Evolutionary conservation across 176 grass and related monocot genomes (phyloP), one percentile per base, ranked within the genome.

Genomic region (Coix lacrymajobi): DNA sequence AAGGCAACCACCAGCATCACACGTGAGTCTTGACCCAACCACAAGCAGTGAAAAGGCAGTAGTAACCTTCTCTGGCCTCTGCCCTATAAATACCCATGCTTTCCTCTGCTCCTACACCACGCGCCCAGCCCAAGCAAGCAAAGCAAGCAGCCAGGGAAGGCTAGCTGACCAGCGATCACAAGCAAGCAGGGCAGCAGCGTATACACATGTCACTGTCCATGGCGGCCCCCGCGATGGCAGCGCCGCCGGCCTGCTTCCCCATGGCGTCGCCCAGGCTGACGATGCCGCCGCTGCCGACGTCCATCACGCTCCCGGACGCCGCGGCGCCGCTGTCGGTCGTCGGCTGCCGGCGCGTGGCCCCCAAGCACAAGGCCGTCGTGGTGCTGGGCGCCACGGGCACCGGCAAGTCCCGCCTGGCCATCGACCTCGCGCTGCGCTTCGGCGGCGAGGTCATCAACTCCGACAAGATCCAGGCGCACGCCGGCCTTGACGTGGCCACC

Each of bases 371-470:
- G 78, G 93, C 92, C 34, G 87, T 99, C 1, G 85, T 99, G 7
- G 89, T 99, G 3, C 81, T 99, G 51, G 97, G 97, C n/a, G 87
- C 93, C 11, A 99, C 97, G 2, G 97, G 91, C 14, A 94, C 97
- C 17, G 97, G 97, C 17, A 99, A 99, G 74, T 99, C 97, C 1
- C 84, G 92, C 41, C 83, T 99, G 11, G 93, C 97, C 4, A 85
- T 99, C 84, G 86, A 93, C 80, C 80, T 99, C 20, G 97, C 97
- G 19, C 77, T 57, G 66, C 85, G 58, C 7, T 82, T 94, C 49
- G 64, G 86, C 11, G 97, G 97, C 2, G 91, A 99, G 69, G 87
- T 99, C 3, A 81, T 99, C 17, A 99, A 96, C 26, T 96, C 91
- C 0, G 97, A 99, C 37, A 99, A 99, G 80, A 99, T 99, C 81